These are phyloP conservation scores for Ulmus americana DNA, from an alignment of 331 rosid genomes.

Conservation along the genomic window DNA sequence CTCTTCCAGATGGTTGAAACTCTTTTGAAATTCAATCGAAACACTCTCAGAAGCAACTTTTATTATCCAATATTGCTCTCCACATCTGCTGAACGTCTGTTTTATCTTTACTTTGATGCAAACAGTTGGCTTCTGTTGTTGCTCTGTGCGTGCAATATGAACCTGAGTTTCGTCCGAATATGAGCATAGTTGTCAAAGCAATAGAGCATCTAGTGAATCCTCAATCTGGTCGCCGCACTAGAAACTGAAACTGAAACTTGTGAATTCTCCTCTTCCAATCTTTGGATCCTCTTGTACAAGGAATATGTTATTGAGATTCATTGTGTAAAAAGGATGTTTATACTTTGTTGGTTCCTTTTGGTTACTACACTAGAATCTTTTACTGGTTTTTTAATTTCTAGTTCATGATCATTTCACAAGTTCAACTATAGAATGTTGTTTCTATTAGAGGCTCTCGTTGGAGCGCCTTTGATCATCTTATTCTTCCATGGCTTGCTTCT, in stretches of 20 bases:
- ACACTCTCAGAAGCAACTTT: no score
- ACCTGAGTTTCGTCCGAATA: conserved; percentile 84
- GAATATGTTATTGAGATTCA: conserved; percentile 7
- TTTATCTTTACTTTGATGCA: neutral
- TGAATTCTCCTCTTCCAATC: conserved; percentile 32
- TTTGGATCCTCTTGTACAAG: conserved; percentile 9
- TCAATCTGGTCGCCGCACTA: conserved; percentile 42
- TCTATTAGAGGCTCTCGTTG: neutral
- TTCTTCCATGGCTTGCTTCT: no score
- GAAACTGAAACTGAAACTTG: conserved; percentile 29
- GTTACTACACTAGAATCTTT: neutral
- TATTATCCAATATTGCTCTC: neutral
- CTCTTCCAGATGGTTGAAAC: no score
- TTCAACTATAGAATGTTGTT: conserved; percentile 1
- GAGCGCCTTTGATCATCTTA: no score
- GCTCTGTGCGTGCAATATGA: conserved; percentile 90
- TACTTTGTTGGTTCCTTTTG: conserved; percentile 1
- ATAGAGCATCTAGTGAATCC: conserved; percentile 61
- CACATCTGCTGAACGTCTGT: neutral
- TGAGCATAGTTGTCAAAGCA: conserved; percentile 90
- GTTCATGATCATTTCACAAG: conserved; percentile 14
- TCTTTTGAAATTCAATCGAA: no score
- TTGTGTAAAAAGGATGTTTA: conserved; percentile 9
- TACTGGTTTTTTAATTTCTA: conserved; percentile 12
- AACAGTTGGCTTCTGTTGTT: conserved; percentile 85